Evolutionary conservation across 495 filamentous ascomycete genomes (phyloP).

Genomic region (Penicillium paxilli): DNA sequence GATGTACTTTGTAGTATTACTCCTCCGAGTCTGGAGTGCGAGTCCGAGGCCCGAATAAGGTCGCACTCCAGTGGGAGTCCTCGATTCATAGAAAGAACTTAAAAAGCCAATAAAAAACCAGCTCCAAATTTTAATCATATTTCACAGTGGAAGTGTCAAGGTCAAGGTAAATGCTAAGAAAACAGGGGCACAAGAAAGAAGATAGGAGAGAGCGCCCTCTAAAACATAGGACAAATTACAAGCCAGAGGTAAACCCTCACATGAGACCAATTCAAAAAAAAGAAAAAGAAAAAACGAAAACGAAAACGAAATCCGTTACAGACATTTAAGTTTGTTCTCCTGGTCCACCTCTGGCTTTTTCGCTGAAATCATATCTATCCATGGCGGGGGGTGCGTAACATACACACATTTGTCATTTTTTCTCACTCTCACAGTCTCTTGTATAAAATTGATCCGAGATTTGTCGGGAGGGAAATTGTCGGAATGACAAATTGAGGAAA

Average conservation of each 20-base stretch:
- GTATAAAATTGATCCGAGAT: no score
- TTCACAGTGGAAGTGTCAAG: slow-evolving; percentile 19
- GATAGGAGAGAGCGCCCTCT: slow-evolving; percentile 12
- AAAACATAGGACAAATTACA: slow-evolving; percentile 21
- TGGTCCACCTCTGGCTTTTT: slow-evolving; percentile 5
- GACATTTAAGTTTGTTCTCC: background rate
- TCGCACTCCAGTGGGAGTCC: no score
- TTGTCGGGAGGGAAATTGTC: background rate
- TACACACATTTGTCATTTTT: slow-evolving; percentile 14
- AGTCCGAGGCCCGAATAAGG: no score
- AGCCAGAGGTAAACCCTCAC: slow-evolving; percentile 15
- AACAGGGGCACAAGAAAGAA: slow-evolving; percentile 1
- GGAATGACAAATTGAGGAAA: slow-evolving; percentile 7
- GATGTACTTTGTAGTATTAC: no score
- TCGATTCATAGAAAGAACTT: no score
- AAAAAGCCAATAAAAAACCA: slow-evolving; percentile 15
- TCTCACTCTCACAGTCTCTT: background rate
- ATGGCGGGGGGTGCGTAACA: slow-evolving; percentile 15
- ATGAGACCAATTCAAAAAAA: slow-evolving; percentile 2
- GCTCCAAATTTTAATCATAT: slow-evolving; percentile 31
- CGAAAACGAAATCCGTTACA: background rate
- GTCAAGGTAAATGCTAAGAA: slow-evolving; percentile 3
- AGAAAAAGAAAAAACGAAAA: background rate
- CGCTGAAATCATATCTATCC: slow-evolving; percentile 18
- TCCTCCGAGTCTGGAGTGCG: no score